Conservation (phyloP, 257 asterid genomes). For the Petunia axillaris region DNA sequence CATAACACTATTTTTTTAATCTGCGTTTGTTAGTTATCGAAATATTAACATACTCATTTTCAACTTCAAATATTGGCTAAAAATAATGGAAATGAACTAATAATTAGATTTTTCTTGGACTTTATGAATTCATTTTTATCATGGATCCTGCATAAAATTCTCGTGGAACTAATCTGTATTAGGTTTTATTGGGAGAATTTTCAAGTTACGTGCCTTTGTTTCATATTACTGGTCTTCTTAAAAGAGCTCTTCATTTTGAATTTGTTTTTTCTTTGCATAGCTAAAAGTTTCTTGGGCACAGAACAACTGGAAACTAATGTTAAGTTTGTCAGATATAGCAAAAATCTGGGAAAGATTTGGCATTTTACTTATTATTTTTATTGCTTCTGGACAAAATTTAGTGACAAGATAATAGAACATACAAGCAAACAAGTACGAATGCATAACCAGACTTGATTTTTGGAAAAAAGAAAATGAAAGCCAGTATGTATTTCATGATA, state of each 20-base stretch:
- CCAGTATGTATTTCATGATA: not conserved
- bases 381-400: not conserved
- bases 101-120: not conserved
- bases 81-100: constrained; percentile 11
- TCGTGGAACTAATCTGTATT: not conserved
- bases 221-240: not conserved
- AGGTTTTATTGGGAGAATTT: constrained; percentile 4
- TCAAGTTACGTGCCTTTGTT: not conserved
- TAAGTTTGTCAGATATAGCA: too few species aligned
- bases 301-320: too few species aligned
- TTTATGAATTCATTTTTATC: not conserved
- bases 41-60: not conserved
- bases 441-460: not conserved
- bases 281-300: not conserved
- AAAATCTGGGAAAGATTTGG: not conserved
- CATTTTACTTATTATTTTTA: not conserved
- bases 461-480: not conserved
- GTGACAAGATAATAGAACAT: not conserved
- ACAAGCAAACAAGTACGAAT: not conserved
- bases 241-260: not conserved
- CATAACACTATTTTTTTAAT: not conserved
- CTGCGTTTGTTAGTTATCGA: not conserved
- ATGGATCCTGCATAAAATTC: not conserved
- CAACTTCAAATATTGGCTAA: not conserved
- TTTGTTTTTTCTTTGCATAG: not conserved